Evolutionary conservation across 192 early-diverging fungal species (phyloP).

Genomic region (Entrophospora sp.): DNA sequence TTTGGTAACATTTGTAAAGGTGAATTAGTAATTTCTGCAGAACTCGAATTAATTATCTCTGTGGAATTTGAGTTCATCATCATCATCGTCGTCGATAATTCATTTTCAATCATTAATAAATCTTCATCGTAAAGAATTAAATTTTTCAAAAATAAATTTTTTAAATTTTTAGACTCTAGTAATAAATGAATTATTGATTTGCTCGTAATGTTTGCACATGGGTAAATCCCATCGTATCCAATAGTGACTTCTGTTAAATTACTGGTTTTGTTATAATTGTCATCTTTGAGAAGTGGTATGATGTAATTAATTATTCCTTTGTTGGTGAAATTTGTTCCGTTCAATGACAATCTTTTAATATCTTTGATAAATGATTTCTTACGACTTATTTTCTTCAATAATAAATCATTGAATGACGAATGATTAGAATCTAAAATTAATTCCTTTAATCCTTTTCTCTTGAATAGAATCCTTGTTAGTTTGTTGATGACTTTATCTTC

Average conservation of each 20-base stretch:
- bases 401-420: constrained; percentile 6
- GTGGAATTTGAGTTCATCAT: background rate
- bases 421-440: constrained; percentile 14
- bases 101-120: background rate
- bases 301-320: constrained; percentile 9
- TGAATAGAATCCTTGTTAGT: background rate
- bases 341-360: background rate
- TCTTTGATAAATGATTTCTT: background rate
- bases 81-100: background rate
- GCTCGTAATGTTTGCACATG: background rate
- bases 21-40: background rate
- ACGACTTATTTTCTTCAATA: background rate
- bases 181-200: background rate
- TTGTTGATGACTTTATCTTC: too few relatives aligned
- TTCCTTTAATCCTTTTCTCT: constrained; percentile 2
- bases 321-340: constrained; percentile 13
- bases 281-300: constrained; percentile 7
- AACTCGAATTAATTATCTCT: background rate
- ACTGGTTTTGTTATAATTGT: too few relatives aligned
- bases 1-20: background rate
- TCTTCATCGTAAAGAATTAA: constrained; percentile 3
- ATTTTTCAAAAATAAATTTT: constrained; percentile 2
- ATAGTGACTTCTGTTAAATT: constrained; percentile 4
- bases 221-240: background rate
- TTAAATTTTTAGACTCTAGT: background rate